These are phyloP conservation scores for Botrytis deweyae DNA, from an alignment of 2,329 filamentous ascomycete genomes.

Conservation along the genomic window DNA sequence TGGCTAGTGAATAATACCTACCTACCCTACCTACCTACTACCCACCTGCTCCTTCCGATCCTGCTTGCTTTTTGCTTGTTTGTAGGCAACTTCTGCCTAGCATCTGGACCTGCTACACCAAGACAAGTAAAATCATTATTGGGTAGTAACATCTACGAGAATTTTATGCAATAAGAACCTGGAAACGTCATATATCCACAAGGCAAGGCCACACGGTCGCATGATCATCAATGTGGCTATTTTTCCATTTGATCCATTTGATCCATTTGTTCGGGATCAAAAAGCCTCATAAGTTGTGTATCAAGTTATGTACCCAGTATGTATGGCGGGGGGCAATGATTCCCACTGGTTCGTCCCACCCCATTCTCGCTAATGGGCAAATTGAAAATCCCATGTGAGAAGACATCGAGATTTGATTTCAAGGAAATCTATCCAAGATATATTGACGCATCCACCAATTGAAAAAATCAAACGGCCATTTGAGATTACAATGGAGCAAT, in stretches of 20 bases:
- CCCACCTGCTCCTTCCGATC: neutral
- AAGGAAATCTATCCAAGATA: neutral
- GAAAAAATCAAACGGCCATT: neutral
- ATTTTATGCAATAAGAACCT: neutral
- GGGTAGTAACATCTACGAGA: neutral
- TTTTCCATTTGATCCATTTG: neutral
- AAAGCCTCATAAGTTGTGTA: neutral
- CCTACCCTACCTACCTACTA: too few species aligned
- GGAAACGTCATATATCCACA: constrained; percentile 10
- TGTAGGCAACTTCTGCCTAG: neutral
- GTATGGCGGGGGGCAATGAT: neutral
- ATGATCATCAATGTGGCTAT: constrained; percentile 9
- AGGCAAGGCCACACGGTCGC: neutral
- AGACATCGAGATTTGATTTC: neutral
- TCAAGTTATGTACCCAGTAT: neutral
- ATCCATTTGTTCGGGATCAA: neutral
- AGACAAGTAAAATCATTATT: neutral
- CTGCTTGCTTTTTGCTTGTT: neutral
- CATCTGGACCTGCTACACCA: neutral
- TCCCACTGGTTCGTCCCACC: neutral
- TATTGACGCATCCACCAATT: neutral
- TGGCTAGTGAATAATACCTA: neutral
- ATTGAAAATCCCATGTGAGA: constrained; percentile 9
- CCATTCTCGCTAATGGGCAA: neutral
- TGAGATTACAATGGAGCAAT: neutral